These are phyloP conservation scores for Colletotrichum truncatum DNA, from an alignment of 2,329 filamentous ascomycete genomes.

Conservation along the genomic window DNA sequence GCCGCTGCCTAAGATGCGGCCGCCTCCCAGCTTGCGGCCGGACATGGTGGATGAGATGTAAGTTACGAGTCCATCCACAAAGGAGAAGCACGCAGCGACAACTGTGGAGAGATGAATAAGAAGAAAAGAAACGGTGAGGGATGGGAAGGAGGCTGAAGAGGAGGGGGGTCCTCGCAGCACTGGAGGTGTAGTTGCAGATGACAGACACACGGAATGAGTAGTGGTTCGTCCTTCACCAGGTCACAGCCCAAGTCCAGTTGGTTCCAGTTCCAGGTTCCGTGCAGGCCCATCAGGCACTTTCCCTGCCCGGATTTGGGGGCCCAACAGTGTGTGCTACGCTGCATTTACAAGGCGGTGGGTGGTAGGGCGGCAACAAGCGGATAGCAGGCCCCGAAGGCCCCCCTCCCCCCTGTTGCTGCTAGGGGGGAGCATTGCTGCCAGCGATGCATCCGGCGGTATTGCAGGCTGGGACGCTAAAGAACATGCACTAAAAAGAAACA, in stretches of 20 bases:
- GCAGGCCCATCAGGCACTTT: constrained; percentile 13
- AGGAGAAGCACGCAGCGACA: constrained; percentile 6
- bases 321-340: not conserved
- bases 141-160: not conserved
- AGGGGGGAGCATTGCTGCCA: not conserved
- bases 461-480: not conserved
- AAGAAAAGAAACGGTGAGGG: constrained; percentile 30
- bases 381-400: not conserved
- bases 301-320: not conserved
- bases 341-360: not conserved
- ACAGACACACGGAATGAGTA: too few species aligned
- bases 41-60: constrained; percentile 69
- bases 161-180: too few species aligned
- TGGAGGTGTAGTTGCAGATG: not conserved
- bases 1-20: constrained; percentile 88
- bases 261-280: constrained; percentile 25
- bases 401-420: too few species aligned
- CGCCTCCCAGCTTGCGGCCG: constrained; percentile 87
- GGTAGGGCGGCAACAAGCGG: not conserved
- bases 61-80: constrained; percentile 27
- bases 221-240: too few species aligned
- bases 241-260: too few species aligned
- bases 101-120: constrained; percentile 2
- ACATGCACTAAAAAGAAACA: constrained; percentile 5
- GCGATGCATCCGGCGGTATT: not conserved